Evolutionary conservation across 2,329 filamentous ascomycete species (phyloP), one percentile per base, ranked within the genome.

Genomic region (Macroventuria anomochaeta): DNA sequence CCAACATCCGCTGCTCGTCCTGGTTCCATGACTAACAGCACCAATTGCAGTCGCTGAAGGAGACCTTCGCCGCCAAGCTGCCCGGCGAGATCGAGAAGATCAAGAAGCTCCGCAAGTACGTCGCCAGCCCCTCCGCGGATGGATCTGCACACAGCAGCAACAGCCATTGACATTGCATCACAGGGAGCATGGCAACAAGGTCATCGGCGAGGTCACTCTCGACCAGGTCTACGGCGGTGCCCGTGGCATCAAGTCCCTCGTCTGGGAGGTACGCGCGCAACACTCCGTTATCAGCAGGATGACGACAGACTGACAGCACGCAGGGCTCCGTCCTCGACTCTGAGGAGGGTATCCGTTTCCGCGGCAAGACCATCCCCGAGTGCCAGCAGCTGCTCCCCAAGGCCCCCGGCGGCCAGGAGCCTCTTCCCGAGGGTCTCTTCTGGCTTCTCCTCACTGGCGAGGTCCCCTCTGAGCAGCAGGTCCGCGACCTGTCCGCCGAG

Each of bases 211-310:
- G 86, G 91, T 99, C 77, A 99, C 95, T 59, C 90, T 99, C 66
- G 95, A 97, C 85, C 95, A 99, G 83, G 95, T 96, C 76, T 99
- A 97, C 79, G 95, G 95, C 78, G 95, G 95, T 88, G 95, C 95
- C 75, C 93, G 95, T 83, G 93, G 95, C 75, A 96, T 99, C 83
- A 99, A 97, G 87, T 89, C 88, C 69, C 88, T 99, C 59, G 95
- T 99, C 72, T 99, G 95, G 95, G 95, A 99, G 83, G 49, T 53
- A 53, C 23, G 49, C 49, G 25, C 42, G n/a, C 38, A 11, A 26
- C 17, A 23, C 38, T 33, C 21, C 21, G 28, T 23, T 29, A 36
- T 41, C 21, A 11, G 37, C 31, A 31, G 17, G 6, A 47, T 38
- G 49, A 53, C 89, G 83, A 63, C 42, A 73, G 47, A 33, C 47